Evolutionary conservation across 176 grass and related monocot genomes (phyloP).

Genomic region (Areca catechu): DNA sequence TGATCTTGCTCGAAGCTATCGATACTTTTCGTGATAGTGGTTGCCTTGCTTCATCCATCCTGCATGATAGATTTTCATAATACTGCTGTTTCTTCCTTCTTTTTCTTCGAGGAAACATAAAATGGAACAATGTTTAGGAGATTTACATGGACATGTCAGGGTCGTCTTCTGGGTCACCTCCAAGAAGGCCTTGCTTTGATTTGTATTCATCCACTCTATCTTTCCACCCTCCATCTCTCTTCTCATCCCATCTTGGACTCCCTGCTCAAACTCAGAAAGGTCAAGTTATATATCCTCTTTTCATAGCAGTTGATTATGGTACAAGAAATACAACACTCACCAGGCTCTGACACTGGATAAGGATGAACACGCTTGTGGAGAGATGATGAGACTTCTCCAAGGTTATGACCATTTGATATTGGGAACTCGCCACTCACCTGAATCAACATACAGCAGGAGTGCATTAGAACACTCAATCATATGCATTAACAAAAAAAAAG

Average conservation of each 20-base stretch:
- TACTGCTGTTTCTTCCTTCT: no score
- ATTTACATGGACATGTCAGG: constrained; percentile 72
- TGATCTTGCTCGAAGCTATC: constrained; percentile 95
- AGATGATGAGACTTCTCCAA: constrained; percentile 54
- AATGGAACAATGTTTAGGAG: no score
- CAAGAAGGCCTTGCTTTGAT: constrained; percentile 69
- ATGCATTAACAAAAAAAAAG: no score
- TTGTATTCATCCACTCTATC: constrained; percentile 99
- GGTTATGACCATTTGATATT: constrained; percentile 34
- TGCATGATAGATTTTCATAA: constrained; percentile 14
- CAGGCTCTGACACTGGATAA: constrained; percentile 81
- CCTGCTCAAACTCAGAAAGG: constrained; percentile 23
- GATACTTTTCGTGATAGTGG: constrained; percentile 89
- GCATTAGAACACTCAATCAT: no score
- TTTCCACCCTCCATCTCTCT: constrained; percentile 86
- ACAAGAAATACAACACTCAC: constrained; percentile 15
- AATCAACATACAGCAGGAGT: neutral
- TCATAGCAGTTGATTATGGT: no score
- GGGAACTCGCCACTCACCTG: constrained; percentile 87
- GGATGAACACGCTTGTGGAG: constrained; percentile 96
- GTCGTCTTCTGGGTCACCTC: constrained; percentile 66
- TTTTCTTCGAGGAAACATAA: no score
- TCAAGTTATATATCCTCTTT: no score
- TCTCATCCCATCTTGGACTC: constrained; percentile 78
- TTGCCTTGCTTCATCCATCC: constrained; percentile 84